phyloP scores from a whole-genome alignment of 2,329 filamentous ascomycete genomes.

The Hortaea sp. region DNA sequence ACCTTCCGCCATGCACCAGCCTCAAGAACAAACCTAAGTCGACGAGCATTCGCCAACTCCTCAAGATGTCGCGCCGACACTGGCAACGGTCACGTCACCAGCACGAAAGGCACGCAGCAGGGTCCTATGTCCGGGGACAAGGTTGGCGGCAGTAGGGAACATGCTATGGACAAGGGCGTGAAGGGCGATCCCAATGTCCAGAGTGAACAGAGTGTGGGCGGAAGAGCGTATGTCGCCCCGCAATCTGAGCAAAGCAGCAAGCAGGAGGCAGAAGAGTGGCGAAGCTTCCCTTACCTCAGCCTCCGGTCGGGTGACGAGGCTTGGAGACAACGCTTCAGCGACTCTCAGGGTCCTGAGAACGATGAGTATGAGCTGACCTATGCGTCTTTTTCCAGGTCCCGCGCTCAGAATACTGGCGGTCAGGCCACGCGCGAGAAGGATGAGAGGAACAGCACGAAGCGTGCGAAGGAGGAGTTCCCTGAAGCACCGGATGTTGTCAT shows the following conservation, averaged over 20 bases:
- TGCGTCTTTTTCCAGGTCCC: conserved; percentile 13
- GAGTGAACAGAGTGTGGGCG: conserved; percentile 7
- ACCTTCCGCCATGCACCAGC: conserved; percentile 1
- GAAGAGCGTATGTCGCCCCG: conserved; percentile 8
- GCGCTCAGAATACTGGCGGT: conserved; percentile 28
- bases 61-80: conserved; percentile 1
- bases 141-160: conserved; percentile 13
- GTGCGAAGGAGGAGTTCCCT: conserved; percentile 38
- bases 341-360: not conserved
- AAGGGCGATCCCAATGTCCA: conserved; percentile 17
- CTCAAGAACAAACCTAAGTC: too few relatives aligned
- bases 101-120: conserved; percentile 11
- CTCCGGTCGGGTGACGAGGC: conserved; percentile 2
- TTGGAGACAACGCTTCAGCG: not conserved
- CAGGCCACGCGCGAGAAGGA: conserved; percentile 31
- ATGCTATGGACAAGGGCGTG: conserved; percentile 15
- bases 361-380: conserved; percentile 2
- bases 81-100: conserved; percentile 1
- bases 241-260: not conserved
- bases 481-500: conserved; percentile 36
- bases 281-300: not conserved
- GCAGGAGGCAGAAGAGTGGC: not conserved
- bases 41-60: conserved; percentile 4
- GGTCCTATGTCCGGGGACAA: conserved; percentile 4
- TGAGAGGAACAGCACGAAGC: conserved; percentile 25